These are phyloP conservation scores for Candida oleophila DNA, from an alignment of 805 yeast genomes.

Conservation along the genomic window DNA sequence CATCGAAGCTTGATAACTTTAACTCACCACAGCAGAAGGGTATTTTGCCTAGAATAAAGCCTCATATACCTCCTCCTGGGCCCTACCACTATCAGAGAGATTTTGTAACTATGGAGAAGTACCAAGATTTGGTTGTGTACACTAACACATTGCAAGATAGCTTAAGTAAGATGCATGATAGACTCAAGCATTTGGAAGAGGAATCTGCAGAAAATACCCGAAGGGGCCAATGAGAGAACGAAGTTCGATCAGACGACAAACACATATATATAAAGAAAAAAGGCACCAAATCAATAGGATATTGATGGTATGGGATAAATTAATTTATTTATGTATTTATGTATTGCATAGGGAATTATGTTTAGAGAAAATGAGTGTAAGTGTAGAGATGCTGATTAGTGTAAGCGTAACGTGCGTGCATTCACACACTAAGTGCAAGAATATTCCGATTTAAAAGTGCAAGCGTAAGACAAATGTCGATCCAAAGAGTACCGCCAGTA, in stretches of 20 bases:
- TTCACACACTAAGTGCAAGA: too few species aligned
- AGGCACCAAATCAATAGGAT: too few species aligned
- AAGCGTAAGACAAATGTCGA: too few species aligned
- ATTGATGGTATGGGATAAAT: too few species aligned
- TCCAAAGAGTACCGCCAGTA: too few species aligned
- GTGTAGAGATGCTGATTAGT: too few species aligned
- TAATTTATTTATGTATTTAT: too few species aligned
- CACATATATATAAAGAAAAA: background rate
- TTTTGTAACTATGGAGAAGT: conserved; percentile 26
- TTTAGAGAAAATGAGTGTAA: too few species aligned
- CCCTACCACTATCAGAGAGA: conserved; percentile 11
- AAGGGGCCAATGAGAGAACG: background rate
- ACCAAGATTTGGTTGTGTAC: conserved; percentile 34
- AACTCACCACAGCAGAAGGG: background rate
- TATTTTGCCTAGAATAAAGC: background rate
- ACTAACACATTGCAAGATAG: conserved; percentile 31
- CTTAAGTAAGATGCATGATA: conserved; percentile 22
- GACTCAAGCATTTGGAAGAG: conserved; percentile 27
- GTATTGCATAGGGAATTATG: too few species aligned
- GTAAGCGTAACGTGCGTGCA: too few species aligned
- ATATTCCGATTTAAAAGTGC: too few species aligned
- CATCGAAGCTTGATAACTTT: background rate
- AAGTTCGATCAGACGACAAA: too few species aligned
- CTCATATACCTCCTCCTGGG: background rate
- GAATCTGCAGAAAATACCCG: conserved; percentile 14